Evolutionary conservation across 2,329 filamentous ascomycete species (phyloP), one percentile per base, ranked within the genome.

Genomic region (Fusarium virguliforme): DNA sequence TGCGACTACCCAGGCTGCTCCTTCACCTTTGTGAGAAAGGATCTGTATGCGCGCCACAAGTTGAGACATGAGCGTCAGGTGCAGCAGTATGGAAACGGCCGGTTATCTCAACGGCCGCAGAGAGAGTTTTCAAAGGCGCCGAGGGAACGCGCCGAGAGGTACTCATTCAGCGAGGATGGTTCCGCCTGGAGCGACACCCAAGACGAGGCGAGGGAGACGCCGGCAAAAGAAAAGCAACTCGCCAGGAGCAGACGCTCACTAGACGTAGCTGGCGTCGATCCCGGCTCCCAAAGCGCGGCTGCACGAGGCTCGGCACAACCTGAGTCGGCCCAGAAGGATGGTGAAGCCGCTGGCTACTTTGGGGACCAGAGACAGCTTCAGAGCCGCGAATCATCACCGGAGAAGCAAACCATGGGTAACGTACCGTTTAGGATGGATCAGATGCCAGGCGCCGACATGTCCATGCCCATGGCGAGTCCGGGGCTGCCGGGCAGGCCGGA

Each of bases 1-100:
- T 76, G 75, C 35, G 73, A 76, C 38, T 76, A 76, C 30, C 74
- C 75, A 22, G 75, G 75, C 12, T 76, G 75, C 58, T 76, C 75
- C 26, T 76, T 76, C 40, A 75, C 75, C 15, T 76, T 76, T 56
- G 75, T 76, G 32, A 74, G 75, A 26, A 76, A 76, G 58, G 75
- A 76, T 59, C 73, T 76, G 13, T 76, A 73, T 38, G 75, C 75
- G 5, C 75, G 75, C 15, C 75, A 76, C 55, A 76, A 76, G 53
- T 18, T 76, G 50, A 74, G 75, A 46, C 75, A 76, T 43, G 75
- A 76, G 26, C 71, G 75, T 4, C 75, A 76, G 48, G 70, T 74
- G 5, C 64, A 76, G 5, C 75, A 76, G 56, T 76, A 75, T 34
- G 75, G 75, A 3, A 76, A 76, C 24, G 74, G 75, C 0, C 64